phyloP scores from a whole-genome alignment of 139 green algal species.

The Chlorella sp. region DNA sequence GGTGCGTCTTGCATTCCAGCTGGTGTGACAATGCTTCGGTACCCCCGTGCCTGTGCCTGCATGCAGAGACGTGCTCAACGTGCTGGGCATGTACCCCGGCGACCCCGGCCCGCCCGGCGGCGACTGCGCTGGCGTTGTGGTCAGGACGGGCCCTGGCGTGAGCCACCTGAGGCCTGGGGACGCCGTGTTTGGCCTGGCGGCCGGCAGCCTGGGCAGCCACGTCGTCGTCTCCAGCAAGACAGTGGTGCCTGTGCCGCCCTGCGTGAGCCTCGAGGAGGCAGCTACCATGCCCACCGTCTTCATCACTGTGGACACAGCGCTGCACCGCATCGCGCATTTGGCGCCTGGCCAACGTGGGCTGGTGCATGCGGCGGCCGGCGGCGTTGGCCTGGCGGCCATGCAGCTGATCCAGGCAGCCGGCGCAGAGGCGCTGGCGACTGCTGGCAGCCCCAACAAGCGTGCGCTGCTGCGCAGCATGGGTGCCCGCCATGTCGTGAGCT shows the following conservation, averaged over 20 bases:
- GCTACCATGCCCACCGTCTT: constrained; percentile 84
- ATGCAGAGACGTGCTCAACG: constrained; percentile 67
- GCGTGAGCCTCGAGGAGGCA: constrained; percentile 63
- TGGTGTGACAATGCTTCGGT: no score
- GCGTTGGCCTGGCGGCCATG: constrained; percentile 76
- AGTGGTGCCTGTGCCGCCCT: constrained; percentile 66
- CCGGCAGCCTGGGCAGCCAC: constrained; percentile 71
- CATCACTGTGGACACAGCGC: constrained; percentile 60
- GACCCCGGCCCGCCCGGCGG: constrained; percentile 56
- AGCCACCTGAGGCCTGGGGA: constrained; percentile 54
- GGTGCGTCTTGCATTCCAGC: no score
- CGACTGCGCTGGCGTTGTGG: constrained; percentile 64
- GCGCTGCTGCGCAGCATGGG: constrained; percentile 57
- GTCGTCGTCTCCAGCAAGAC: constrained; percentile 61
- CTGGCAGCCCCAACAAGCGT: constrained; percentile 62
- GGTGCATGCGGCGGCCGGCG: constrained; percentile 76
- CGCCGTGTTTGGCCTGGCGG: constrained; percentile 80
- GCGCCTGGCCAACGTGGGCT: constrained; percentile 49
- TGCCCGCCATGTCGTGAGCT: constrained; percentile 45
- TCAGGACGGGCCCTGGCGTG: no score
- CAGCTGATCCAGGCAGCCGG: constrained; percentile 58
- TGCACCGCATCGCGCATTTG: constrained; percentile 20
- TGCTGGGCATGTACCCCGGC: constrained; percentile 72
- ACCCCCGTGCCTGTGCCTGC: no score
- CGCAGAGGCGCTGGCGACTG: constrained; percentile 53